Base-by-base conservation (phyloP, 495 filamentous ascomycete genomes). In the Parathielavia hyrcaniae region DNA sequence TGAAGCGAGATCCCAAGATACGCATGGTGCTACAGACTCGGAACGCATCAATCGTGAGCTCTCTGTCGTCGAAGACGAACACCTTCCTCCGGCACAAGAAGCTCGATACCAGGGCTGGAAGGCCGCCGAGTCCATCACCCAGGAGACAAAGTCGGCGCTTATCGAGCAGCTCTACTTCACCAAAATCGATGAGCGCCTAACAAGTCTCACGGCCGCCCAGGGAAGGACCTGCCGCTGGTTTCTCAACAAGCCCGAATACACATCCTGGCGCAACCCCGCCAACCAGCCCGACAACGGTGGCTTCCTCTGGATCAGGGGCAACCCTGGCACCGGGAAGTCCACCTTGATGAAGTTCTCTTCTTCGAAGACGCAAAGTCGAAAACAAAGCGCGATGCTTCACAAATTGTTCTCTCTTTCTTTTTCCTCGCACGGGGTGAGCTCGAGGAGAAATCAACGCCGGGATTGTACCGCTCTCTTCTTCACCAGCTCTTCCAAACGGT, bases 251-350 rank as follows among this genome's bases (percentile, higher is more conserved):
- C 57, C 61, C 5, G 62, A 72, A 26, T 80, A 77, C 34, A 40
- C 44, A 39, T 36, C 44, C 10, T 81, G 75, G 78, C 66, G 73
- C 9, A 62, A 77, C 48, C 22, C 62, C 0, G 22, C 19, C 1
- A 60, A 70, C 50, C 44, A 71, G 17, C 6, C 23, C 0, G 55
- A 73, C 17, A 69, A 79, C 49, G 67, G 75, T 52, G 77, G 78
- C 4, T 73, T 82, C 34, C 61, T 82, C 1, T 82, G 78, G 78
- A 76, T 82, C 44, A 76, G 69, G 51, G 79, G 79, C 0, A 78
- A 81, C 47, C 78, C 79, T 4, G 79, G 76, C 11, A 68, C 75
- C n/a, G 79, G 79, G 7, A 82, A 82, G 60, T 82, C 78, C 0
- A 79, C 76, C 11, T 63, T 78, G 3, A 80, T 82, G 74, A 81